Conservation (phyloP, 768 basidiomycete species). For the Rhizopogon sp. region DNA sequence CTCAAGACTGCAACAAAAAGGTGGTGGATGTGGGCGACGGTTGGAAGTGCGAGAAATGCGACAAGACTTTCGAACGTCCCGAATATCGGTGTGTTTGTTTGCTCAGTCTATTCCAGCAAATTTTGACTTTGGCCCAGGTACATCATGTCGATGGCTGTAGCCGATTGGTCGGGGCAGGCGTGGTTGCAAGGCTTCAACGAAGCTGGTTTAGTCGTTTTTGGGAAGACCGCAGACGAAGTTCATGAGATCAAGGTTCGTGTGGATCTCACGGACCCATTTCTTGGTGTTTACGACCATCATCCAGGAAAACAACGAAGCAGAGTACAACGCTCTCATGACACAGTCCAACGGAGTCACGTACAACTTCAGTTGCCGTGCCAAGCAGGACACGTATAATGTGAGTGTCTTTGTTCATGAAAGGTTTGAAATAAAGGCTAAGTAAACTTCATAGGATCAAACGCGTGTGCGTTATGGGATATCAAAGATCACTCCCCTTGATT, state of each 20-base stretch:
- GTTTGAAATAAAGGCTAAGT: neutral
- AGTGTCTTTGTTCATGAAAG: conserved; percentile 16
- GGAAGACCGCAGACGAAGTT: conserved; percentile 74
- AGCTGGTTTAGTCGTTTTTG: conserved; percentile 71
- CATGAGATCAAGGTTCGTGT: conserved; percentile 58
- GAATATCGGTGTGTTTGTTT: conserved; percentile 64
- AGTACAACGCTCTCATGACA: conserved; percentile 55
- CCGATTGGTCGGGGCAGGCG: conserved; percentile 85
- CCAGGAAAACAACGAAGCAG: conserved; percentile 56
- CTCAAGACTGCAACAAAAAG: conserved; percentile 84
- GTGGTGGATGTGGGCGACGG: conserved; percentile 59
- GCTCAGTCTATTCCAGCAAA: neutral
- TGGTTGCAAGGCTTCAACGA: conserved; percentile 98
- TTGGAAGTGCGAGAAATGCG: conserved; percentile 97
- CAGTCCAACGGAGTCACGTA: conserved; percentile 64
- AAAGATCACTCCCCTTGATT: conserved; percentile 61
- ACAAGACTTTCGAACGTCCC: conserved; percentile 61
- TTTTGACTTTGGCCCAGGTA: conserved; percentile 40
- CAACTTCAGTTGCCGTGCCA: conserved; percentile 84
- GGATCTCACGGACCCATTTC: neutral
- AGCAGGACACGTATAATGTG: conserved; percentile 83
- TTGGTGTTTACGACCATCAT: neutral
- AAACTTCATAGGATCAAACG: conserved; percentile 56
- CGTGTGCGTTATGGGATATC: conserved; percentile 83
- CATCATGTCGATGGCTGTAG: conserved; percentile 78